These are phyloP conservation scores for Pleurotus djamor DNA, from an alignment of 768 basidiomycete species.

Conservation along the genomic window DNA sequence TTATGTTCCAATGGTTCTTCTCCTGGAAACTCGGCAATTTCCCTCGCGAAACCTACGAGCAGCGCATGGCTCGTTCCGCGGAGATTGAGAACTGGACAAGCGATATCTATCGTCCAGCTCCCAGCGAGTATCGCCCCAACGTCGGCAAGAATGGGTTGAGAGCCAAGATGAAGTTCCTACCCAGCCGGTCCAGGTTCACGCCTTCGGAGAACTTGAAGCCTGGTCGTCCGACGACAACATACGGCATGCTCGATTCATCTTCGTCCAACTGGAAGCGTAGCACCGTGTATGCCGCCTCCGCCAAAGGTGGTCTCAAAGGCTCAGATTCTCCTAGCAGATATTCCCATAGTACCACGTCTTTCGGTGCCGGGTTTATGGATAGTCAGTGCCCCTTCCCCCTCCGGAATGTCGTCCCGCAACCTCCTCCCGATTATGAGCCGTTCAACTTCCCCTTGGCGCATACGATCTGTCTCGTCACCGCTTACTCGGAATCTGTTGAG, in stretches of 20 bases:
- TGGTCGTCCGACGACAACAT: slow-evolving; percentile 59
- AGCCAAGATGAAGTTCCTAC: slow-evolving; percentile 60
- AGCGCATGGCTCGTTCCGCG: slow-evolving; percentile 83
- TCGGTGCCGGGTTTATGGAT: slow-evolving; percentile 57
- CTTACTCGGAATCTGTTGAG: slow-evolving; percentile 96
- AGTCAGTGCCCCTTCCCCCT: slow-evolving; percentile 93
- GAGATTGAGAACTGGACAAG: slow-evolving; percentile 97
- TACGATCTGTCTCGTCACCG: slow-evolving; percentile 95
- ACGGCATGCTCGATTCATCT: slow-evolving; percentile 62
- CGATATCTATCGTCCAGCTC: slow-evolving; percentile 94
- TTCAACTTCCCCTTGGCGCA: slow-evolving; percentile 95
- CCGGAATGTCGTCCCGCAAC: slow-evolving; percentile 87
- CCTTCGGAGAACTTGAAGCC: slow-evolving; percentile 59
- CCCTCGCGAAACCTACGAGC: slow-evolving; percentile 87
- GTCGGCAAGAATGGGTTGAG: slow-evolving; percentile 71
- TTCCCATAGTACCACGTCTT: slow-evolving; percentile 82
- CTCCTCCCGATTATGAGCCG: slow-evolving; percentile 87
- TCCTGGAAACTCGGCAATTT: slow-evolving; percentile 95
- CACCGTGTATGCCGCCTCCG: slow-evolving; percentile 47
- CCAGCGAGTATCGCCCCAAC: slow-evolving; percentile 87
- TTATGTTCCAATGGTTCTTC: slow-evolving; percentile 97
- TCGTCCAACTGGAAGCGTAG: slow-evolving; percentile 57
- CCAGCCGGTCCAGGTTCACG: slow-evolving; percentile 74
- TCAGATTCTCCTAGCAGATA: slow-evolving; percentile 70
- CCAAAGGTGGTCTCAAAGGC: slow-evolving; percentile 44